Base-by-base conservation (phyloP, 139 green algal species). In the Volvox reticuliferus region DNA sequence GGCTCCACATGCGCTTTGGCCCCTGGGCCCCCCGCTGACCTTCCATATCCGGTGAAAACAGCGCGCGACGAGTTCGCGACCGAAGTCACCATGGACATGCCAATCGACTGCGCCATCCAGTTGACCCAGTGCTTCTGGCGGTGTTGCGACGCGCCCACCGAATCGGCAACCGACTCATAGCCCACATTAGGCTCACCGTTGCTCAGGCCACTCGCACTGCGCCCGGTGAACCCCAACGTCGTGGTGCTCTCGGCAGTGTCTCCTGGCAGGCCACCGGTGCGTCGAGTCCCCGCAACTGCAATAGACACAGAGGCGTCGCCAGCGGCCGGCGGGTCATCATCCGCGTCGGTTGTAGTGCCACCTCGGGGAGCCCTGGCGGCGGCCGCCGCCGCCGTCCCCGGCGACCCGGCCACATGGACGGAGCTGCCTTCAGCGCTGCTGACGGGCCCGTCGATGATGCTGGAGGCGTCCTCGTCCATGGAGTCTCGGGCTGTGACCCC, bases 51-150 rank as follows among this genome's bases (percentile, higher is more conserved):
- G 14, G 76, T 19, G 32, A 35, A 36, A 14, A 82, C 33, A 19
- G n/a, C 71, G 20, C 71, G 71, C 5, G 71, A 35, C 2, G 75
- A 81, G 18, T 55, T 35, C 21, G 71, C 71, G 6, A 79, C 71
- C 1, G 71, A 79, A 6, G 30, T 79, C 14, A 17, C 79, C 79
- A 71, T 71, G 26, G 79, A 86, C 79, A 44, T 84, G 78, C 36
- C 79, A 14, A 86, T 50, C 61, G 81, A 87, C 30, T 88, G 67
- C 24, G 85, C 85, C 85, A 89, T 89, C 85, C 85, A 89, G 44
- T 89, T 89, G 37, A 89, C 35, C 69, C 69, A 89, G 69, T 50
- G 30, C 37, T 71, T 50, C 68, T 82, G 85, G 68, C 69, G 85
- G 44, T 89, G 85, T 36, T 89, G 85, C 37, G 85, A 89, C 3